Percentiles rank a stretch among this genome's conserved stretches.
These are phyloP conservation scores for Kwoniella mangroviensis DNA, from an alignment of 768 basidiomycete genomes.

Conservation along the genomic window DNA sequence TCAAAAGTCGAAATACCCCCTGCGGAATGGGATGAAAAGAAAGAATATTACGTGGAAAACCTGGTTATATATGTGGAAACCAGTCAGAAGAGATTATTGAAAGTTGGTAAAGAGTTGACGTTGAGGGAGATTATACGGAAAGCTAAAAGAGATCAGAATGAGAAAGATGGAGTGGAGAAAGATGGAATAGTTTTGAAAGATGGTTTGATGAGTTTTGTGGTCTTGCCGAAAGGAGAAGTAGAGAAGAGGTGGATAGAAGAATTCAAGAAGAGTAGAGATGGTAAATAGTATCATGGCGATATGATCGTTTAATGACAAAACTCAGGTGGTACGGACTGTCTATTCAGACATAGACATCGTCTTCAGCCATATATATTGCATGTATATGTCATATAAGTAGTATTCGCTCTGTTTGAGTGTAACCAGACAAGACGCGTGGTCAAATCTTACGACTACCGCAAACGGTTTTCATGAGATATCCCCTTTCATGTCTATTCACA, in stretches of 20 bases:
- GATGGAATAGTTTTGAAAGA: slow-evolving; percentile 80
- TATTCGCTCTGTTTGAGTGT: no score
- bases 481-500: no score
- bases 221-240: slow-evolving; percentile 53
- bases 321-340: no score
- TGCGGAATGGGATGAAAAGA: slow-evolving; percentile 76
- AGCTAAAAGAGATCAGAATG: slow-evolving; percentile 59
- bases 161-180: slow-evolving; percentile 60
- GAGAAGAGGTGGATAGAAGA: slow-evolving; percentile 84
- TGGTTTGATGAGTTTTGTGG: slow-evolving; percentile 58
- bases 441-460: no score
- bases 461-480: no score
- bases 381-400: no score
- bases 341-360: no score
- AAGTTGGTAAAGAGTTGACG: slow-evolving; percentile 89
- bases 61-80: slow-evolving; percentile 86
- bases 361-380: no score
- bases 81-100: slow-evolving; percentile 73
- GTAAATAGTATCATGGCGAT: no score
- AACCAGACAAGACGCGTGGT: no score
- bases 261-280: slow-evolving; percentile 66
- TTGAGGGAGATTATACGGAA: slow-evolving; percentile 72
- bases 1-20: slow-evolving; percentile 56
- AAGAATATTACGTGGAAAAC: slow-evolving; percentile 69
- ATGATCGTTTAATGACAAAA: not conserved